Conservation (phyloP, 2,329 filamentous ascomycete species). For the Trichoderma lentiforme region DNA sequence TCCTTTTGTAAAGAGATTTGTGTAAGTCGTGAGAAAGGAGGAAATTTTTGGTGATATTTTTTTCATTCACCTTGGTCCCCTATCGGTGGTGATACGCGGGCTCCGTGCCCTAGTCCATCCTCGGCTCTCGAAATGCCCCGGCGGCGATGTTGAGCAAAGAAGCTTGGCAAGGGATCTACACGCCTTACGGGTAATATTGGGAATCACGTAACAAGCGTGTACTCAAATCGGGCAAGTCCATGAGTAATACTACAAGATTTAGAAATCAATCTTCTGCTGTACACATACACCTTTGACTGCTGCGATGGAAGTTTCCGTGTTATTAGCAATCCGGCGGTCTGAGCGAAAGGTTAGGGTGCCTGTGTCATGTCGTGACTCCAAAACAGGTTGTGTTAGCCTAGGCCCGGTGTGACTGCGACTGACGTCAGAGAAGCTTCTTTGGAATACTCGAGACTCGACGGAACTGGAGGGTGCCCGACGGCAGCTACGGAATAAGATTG, state of each 20-base stretch:
- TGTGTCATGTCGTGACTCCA: not conserved
- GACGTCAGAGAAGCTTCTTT: constrained; percentile 4
- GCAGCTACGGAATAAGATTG: not conserved
- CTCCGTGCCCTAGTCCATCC: not conserved
- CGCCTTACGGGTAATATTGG: not conserved
- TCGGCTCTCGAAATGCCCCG: not conserved
- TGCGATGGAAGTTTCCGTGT: not conserved
- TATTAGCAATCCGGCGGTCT: not conserved
- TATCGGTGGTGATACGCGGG: not conserved
- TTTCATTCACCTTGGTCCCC: not conserved
- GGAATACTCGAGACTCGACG: not conserved
- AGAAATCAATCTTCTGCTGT: not conserved
- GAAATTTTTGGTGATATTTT: not conserved
- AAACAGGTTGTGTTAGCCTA: not conserved
- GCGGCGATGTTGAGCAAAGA: not conserved
- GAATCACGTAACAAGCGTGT: not conserved
- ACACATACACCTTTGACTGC: not conserved
- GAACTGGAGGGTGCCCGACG: not conserved
- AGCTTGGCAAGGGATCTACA: not conserved
- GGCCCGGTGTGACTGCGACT: not conserved
- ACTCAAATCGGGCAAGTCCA: not conserved
- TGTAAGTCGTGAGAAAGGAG: not conserved
- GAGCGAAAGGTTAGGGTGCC: not conserved
- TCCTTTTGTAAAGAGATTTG: not conserved
- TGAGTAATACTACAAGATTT: not conserved